phyloP scores from a whole-genome alignment of 352 stramenopile genomes.

The Pythium sukuiense region DNA sequence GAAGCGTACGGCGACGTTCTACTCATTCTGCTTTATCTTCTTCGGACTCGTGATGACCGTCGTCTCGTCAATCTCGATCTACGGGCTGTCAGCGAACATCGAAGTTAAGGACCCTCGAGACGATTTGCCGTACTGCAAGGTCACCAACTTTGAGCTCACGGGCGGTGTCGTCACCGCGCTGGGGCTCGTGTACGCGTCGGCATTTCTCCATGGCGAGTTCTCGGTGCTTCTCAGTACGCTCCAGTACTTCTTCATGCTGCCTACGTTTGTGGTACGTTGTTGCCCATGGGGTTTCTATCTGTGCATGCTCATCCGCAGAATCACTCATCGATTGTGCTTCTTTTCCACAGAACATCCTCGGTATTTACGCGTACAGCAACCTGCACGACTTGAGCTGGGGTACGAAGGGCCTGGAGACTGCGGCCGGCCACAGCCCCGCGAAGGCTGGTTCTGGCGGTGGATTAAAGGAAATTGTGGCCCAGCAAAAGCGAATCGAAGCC shows the following conservation, averaged over 20 bases:
- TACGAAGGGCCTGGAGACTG: slow-evolving; percentile 37
- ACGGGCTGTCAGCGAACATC: slow-evolving; percentile 32
- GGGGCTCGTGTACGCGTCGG: slow-evolving; percentile 31
- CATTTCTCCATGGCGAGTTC: slow-evolving; percentile 43
- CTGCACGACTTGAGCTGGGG: slow-evolving; percentile 39
- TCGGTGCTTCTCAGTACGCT: slow-evolving; percentile 35
- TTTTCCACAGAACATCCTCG: slow-evolving; percentile 33
- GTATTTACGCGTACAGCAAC: slow-evolving; percentile 46
- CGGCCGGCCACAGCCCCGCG: slow-evolving; percentile 22
- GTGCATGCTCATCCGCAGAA: not conserved
- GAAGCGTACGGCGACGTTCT: slow-evolving; percentile 46
- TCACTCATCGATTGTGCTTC: not conserved
- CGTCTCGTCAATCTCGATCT: slow-evolving; percentile 48
- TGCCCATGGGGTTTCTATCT: not conserved
- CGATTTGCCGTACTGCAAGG: slow-evolving; percentile 31
- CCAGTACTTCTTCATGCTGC: slow-evolving; percentile 49
- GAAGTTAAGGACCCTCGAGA: slow-evolving; percentile 34
- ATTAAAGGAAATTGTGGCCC: slow-evolving; percentile 50
- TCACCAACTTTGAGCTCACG: slow-evolving; percentile 36
- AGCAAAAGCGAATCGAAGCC: slow-evolving; percentile 45
- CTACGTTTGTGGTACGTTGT: slow-evolving; percentile 36
- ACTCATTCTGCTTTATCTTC: slow-evolving; percentile 44
- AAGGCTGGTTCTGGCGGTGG: slow-evolving; percentile 29
- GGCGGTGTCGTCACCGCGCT: slow-evolving; percentile 26
- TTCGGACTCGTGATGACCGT: slow-evolving; percentile 47